Base-by-base conservation (phyloP, 192 early-diverging fungal genomes). In the Coemansia nantahalensis region DNA sequence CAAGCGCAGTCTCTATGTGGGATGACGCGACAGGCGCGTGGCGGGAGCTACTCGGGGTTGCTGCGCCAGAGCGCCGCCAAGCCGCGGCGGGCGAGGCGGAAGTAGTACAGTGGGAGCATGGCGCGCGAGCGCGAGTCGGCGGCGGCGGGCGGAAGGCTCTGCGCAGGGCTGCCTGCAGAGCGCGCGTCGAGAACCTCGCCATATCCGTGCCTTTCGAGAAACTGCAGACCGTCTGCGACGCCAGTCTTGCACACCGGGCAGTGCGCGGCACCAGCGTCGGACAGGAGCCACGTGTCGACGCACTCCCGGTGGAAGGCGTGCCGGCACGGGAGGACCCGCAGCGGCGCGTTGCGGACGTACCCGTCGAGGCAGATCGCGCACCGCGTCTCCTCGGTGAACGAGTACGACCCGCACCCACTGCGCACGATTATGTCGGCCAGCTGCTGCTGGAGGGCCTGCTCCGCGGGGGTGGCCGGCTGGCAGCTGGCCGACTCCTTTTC, bases 281-380 rank as follows among this genome's bases (percentile, higher is more conserved):
- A 80, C 12, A 86, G 57, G 46, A 92, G 65, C 90, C 90, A 92
- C 37, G 84, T 71, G 51, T 87, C 83, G 11, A 90, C 85, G 56
- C 90, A 92, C 9, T 83, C 69, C 38, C 78, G 78, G 62, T 92
- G 90, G 53, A 92, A 92, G 48, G 87, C 86, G 53, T 92, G 90
- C 15, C 62, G 76, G 58, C 90, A 92, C 51, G 76, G 80, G 45
- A 90, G 73, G 44, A 83, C 66, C 35, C 86, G 68, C 26, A 92
- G 49, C 18, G 79, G 62, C 17, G 88, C 87, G 28, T 80, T 81
- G 21, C 79, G 74, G 47, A 84, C 80, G 56, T 92, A 92, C 8
- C 65, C 54, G 40, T 70, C 65, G 15, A 92, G 55, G 54, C 90
- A 90, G 40, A 92, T 92, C 17, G 86, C 86, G 62, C 90, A 92